phyloP scores from a whole-genome alignment of 2,329 filamentous ascomycete genomes.

The Pyricularia pennisetigena region DNA sequence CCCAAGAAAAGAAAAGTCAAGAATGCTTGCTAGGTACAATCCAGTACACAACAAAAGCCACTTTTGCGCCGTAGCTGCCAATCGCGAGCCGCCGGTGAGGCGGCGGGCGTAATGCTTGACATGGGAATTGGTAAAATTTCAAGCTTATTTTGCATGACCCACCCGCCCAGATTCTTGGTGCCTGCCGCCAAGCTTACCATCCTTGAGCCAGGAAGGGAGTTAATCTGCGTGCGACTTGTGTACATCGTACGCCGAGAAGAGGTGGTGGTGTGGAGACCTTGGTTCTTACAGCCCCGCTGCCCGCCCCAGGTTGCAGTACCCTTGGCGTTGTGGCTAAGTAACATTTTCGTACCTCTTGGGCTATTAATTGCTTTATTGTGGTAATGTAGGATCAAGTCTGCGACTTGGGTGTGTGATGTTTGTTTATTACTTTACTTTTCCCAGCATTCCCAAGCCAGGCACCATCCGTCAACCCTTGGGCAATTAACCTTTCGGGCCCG shows the following conservation, averaged over 20 bases:
- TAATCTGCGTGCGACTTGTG: neutral
- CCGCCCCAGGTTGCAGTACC: neutral
- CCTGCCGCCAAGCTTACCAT: neutral
- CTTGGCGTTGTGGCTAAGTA: neutral
- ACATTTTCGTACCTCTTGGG: neutral
- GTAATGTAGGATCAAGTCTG: neutral
- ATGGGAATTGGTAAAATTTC: conserved; percentile 9
- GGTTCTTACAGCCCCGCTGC: neutral
- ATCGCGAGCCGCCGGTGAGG: neutral
- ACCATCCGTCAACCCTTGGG: neutral
- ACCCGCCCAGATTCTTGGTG: neutral
- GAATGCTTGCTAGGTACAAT: neutral
- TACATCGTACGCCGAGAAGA: neutral
- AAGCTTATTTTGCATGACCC: conserved; percentile 12
- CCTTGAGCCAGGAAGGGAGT: neutral
- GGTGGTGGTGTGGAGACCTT: neutral
- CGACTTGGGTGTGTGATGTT: neutral
- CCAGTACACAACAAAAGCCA: neutral
- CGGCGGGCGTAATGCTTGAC: neutral
- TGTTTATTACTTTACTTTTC: neutral
- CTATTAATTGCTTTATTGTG: neutral
- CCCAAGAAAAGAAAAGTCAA: neutral
- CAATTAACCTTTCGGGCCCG: neutral
- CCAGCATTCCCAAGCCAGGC: neutral
- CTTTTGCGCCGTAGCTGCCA: neutral